Evolutionary conservation across 495 filamentous ascomycete species (phyloP).

Genomic region (Penicillium steckii): DNA sequence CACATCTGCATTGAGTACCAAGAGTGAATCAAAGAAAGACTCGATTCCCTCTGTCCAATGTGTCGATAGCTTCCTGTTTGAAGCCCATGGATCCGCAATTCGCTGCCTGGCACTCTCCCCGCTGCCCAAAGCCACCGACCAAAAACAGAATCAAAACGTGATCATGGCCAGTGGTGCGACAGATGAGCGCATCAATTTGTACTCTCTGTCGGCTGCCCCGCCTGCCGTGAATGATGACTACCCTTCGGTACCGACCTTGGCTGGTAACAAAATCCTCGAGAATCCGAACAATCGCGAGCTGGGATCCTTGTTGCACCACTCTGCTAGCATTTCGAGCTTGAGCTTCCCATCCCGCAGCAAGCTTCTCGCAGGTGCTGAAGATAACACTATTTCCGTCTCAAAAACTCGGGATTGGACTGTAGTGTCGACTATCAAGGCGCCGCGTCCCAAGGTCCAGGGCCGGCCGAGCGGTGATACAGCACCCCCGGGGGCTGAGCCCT

Average conservation of each 20-base stretch:
- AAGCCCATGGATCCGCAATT: constrained; percentile 86
- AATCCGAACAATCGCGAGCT: constrained; percentile 86
- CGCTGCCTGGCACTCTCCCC: constrained; percentile 87
- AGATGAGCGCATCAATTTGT: constrained; percentile 93
- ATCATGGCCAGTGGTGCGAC: constrained; percentile 86
- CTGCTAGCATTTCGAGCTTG: constrained; percentile 72
- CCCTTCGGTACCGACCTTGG: constrained; percentile 56
- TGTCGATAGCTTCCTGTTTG: constrained; percentile 92
- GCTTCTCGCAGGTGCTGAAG: constrained; percentile 78
- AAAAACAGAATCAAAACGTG: constrained; percentile 64
- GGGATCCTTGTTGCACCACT: constrained; percentile 83
- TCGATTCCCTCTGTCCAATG: constrained; percentile 56
- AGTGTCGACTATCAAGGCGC: constrained; percentile 86
- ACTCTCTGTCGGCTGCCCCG: constrained; percentile 77
- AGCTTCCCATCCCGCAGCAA: constrained; percentile 85
- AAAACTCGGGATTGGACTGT: constrained; percentile 86
- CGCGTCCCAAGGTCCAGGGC: constrained; percentile 77
- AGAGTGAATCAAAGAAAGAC: constrained; percentile 23
- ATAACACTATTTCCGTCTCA: constrained; percentile 83
- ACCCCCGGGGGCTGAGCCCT: constrained; percentile 73
- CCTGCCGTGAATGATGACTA: constrained; percentile 43
- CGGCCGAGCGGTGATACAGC: constrained; percentile 90
- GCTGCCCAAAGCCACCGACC: constrained; percentile 52
- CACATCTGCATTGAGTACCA: constrained; percentile 23
- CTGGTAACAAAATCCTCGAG: constrained; percentile 67